Percentiles rank a stretch among this genome's conserved stretches.
Conservation (phyloP, 768 basidiomycete species). For the Lactarius tabidus region DNA sequence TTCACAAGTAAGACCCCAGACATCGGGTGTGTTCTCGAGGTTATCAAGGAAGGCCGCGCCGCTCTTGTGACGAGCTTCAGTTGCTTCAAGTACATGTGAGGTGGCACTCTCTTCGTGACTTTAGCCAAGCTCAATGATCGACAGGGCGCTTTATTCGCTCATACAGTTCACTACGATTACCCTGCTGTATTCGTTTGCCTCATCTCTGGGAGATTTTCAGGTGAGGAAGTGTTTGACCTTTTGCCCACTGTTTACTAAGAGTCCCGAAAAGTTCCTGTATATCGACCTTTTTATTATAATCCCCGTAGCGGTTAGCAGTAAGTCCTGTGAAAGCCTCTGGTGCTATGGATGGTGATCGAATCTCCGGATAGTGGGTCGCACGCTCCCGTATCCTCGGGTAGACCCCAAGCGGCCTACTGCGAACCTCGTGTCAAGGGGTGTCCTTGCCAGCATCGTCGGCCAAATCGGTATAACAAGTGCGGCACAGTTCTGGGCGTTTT, state of each 20-base stretch:
- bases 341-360: conserved; percentile 22
- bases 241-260: conserved; percentile 15
- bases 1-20: conserved; percentile 94
- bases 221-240: conserved; percentile 39
- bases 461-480: conserved; percentile 84
- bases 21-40: conserved; percentile 92
- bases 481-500: conserved; percentile 81
- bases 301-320: conserved; percentile 93
- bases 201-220: conserved; percentile 95
- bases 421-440: conserved; percentile 92
- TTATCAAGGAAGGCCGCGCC: conserved; percentile 94
- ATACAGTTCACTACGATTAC: conserved; percentile 99
- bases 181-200: conserved; percentile 92
- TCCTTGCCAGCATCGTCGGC: conserved; percentile 87
- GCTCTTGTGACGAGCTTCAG: conserved; percentile 98
- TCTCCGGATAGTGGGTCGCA: conserved; percentile 76
- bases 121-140: conserved; percentile 9
- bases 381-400: conserved; percentile 82
- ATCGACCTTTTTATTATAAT: conserved; percentile 98
- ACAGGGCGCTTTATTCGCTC: conserved; percentile 94
- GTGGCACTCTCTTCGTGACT: conserved; percentile 22
- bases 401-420: conserved; percentile 91
- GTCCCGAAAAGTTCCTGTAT: conserved; percentile 71
- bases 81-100: conserved; percentile 99
- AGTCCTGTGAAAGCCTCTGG: conserved; percentile 34